Conservation (phyloP, 116 monocot species). For the Papilionanthe hybrid region DNA sequence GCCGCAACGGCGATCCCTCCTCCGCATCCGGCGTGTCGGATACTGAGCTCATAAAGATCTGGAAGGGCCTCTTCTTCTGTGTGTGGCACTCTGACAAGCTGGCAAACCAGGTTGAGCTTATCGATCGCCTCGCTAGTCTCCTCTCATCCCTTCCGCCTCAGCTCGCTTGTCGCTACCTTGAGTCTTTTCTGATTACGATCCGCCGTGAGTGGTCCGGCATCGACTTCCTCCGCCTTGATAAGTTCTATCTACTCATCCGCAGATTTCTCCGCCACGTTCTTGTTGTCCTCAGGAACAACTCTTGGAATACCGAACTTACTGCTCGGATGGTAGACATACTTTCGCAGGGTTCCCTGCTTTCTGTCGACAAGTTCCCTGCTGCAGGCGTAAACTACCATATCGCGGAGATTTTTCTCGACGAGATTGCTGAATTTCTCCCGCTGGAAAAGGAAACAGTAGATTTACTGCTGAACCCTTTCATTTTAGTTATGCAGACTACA, state of each 20-base stretch:
- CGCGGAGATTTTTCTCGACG: slow-evolving; percentile 76
- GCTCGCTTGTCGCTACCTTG: slow-evolving; percentile 51
- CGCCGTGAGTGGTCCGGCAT: slow-evolving; percentile 91
- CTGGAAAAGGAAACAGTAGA: slow-evolving; percentile 24
- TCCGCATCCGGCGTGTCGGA: slow-evolving; percentile 25
- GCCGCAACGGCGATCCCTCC: neutral
- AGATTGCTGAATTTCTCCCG: slow-evolving; percentile 58
- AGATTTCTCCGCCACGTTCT: slow-evolving; percentile 50
- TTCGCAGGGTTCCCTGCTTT: slow-evolving; percentile 49
- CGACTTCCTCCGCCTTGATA: slow-evolving; percentile 78
- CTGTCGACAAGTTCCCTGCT: slow-evolving; percentile 39
- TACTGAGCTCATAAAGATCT: slow-evolving; percentile 79
- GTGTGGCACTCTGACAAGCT: slow-evolving; percentile 89
- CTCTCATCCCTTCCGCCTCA: slow-evolving; percentile 29
- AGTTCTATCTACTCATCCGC: slow-evolving; percentile 82
- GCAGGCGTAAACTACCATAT: slow-evolving; percentile 76
- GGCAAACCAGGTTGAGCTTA: slow-evolving; percentile 53
- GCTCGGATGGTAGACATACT: slow-evolving; percentile 22
- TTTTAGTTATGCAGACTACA: slow-evolving; percentile 55
- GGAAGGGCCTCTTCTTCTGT: slow-evolving; percentile 98
- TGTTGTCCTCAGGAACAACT: slow-evolving; percentile 31
- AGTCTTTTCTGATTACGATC: slow-evolving; percentile 55
- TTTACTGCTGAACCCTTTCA: slow-evolving; percentile 48
- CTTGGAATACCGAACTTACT: slow-evolving; percentile 41
- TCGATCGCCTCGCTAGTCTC: slow-evolving; percentile 45